Evolutionary conservation across 495 filamentous ascomycete species (phyloP), one percentile per base, ranked within the genome.

Genomic region (Penicillium odoratum): DNA sequence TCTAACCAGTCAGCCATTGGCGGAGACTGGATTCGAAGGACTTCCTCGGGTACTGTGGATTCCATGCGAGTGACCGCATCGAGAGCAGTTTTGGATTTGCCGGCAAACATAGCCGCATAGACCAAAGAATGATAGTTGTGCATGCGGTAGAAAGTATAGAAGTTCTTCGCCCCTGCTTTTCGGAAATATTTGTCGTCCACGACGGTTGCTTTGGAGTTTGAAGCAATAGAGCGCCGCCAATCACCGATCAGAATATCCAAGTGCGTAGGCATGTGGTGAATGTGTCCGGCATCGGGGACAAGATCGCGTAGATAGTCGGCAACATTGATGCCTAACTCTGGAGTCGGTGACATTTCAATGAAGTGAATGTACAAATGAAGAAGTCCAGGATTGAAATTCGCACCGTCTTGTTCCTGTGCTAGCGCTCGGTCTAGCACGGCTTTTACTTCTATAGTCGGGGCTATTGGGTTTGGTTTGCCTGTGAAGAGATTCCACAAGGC

Each of bases 1-100:
- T 89, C 86, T 3, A 88, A 62, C 84, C 85, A 88, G 63, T 88
- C 83, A 0, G 84, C 85, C 82, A 89, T 84, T 3, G 85, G 83
- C 0, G 86, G 85, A 0, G 81, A 83, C 54, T 80, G 59, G 26
- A 85, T 71, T 3, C 81, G 78, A 1, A 89, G 75, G 3, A 89
- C 58, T 0, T 76, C 71, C 29, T 85, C 83, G 0, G 85, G 73
- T 21, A 89, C 65, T 3, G 79, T 76, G 1, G 59, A 53, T 61
- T 87, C 85, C 48, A 87, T 74, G 7, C 69, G 68, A 9, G 60
- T 50, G 0, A 78, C 72, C 0, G 83, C 81, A 18, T 83, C 79
- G 3, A 88, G 67, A 0, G 85, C 79, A 11, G 77, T 69, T 21
- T 68, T 57, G 0, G 64, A 81, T 59, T 83, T 76, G 0, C 82